A percentile compares a stretch with the other conserved stretches of the same genome.
These are phyloP conservation scores for Aspergillus bertholletiae DNA, from an alignment of 495 filamentous ascomycete species.

Conservation along the genomic window DNA sequence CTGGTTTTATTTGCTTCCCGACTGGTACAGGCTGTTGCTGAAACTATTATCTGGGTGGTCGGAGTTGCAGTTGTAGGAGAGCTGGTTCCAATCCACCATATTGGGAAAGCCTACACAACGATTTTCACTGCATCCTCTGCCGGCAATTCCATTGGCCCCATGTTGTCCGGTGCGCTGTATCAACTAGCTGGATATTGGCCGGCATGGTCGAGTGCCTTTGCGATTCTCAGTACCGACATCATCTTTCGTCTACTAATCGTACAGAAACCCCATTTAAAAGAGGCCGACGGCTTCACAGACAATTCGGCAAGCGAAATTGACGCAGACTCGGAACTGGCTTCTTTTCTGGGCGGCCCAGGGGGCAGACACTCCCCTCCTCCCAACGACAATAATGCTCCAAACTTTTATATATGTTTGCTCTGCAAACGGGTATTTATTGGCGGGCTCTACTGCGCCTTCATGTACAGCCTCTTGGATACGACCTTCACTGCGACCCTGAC, in stretches of 20 bases:
- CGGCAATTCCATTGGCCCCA: slow-evolving; percentile 21
- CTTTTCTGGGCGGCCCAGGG: slow-evolving; percentile 1
- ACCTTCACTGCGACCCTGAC: slow-evolving; percentile 30
- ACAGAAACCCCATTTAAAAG: slow-evolving; percentile 23
- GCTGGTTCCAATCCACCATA: slow-evolving; percentile 23
- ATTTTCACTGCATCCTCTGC: slow-evolving; percentile 13
- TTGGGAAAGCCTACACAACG: slow-evolving; percentile 24
- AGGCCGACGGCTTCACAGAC: too few species aligned
- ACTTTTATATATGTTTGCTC: slow-evolving; percentile 23
- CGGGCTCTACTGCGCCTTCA: slow-evolving; percentile 18
- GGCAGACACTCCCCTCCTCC: background rate
- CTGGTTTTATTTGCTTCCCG: slow-evolving; percentile 22
- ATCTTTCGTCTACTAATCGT: slow-evolving; percentile 30
- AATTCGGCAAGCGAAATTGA: background rate
- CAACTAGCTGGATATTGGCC: slow-evolving; percentile 27
- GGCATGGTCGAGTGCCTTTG: slow-evolving; percentile 21
- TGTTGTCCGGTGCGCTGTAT: slow-evolving; percentile 22
- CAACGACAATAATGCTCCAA: slow-evolving; percentile 8
- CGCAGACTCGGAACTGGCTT: background rate
- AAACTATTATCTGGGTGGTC: slow-evolving; percentile 26
- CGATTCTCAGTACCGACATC: slow-evolving; percentile 24
- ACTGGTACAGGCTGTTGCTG: slow-evolving; percentile 25
- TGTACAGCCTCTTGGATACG: slow-evolving; percentile 20
- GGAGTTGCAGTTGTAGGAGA: slow-evolving; percentile 27
- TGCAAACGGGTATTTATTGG: slow-evolving; percentile 19